phyloP scores from a whole-genome alignment of 2,329 filamentous ascomycete species.

The Penicillium sp. region DNA sequence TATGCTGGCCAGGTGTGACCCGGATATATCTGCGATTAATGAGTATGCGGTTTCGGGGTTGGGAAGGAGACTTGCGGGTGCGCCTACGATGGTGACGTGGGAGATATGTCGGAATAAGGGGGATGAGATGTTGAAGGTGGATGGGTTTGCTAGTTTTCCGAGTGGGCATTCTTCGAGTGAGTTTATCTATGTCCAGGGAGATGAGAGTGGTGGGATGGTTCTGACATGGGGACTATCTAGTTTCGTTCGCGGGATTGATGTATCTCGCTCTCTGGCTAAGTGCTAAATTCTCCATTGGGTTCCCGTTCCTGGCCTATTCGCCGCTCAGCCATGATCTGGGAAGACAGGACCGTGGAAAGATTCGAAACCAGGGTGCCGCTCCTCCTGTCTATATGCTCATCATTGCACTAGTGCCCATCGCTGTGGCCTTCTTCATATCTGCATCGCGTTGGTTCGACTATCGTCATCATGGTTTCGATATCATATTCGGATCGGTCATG shows the following conservation, averaged over 20 bases:
- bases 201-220: no score
- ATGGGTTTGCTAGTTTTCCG: constrained; percentile 78
- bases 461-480: constrained; percentile 86
- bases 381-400: constrained; percentile 68
- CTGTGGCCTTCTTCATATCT: constrained; percentile 69
- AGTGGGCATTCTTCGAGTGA: constrained; percentile 64
- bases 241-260: constrained; percentile 67
- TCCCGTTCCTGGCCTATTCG: constrained; percentile 40
- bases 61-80: constrained; percentile 46
- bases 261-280: constrained; percentile 83
- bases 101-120: constrained; percentile 61
- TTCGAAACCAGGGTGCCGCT: constrained; percentile 68
- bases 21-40: no score
- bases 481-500: constrained; percentile 73
- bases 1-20: constrained; percentile 61
- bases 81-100: constrained; percentile 62
- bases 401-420: constrained; percentile 62
- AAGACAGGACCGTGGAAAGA: no score
- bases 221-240: no score
- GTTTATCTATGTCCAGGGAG: constrained; percentile 16
- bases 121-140: constrained; percentile 55
- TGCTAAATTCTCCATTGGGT: constrained; percentile 44
- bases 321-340: constrained; percentile 43
- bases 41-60: no score
- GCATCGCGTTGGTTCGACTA: constrained; percentile 80